A percentile compares a stretch with the other conserved stretches of the same genome.
Conservation (phyloP, 2,329 filamentous ascomycete species). For the Ophiocordyceps camponoti-floridani region DNA sequence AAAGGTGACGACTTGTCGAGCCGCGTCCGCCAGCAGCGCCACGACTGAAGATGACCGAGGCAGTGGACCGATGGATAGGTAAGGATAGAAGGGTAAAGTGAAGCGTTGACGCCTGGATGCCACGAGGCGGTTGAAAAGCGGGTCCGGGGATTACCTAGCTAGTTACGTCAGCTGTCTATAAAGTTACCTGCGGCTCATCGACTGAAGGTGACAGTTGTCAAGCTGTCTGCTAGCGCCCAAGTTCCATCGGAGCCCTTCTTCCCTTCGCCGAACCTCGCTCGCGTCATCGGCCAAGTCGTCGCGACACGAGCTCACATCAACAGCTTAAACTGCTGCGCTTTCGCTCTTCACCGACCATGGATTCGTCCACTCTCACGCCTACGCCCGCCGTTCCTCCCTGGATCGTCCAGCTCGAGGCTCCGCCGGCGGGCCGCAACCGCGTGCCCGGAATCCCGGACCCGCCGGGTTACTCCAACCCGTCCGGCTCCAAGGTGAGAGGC, state of each 20-base stretch:
- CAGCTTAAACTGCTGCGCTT: neutral
- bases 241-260: neutral
- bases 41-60: no score
- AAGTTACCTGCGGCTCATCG: neutral
- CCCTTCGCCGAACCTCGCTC: neutral
- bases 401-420: slow-evolving; percentile 62
- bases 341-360: neutral
- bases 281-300: neutral
- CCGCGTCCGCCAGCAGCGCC: no score
- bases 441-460: slow-evolving; percentile 60
- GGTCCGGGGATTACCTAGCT: neutral
- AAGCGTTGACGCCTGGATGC: no score
- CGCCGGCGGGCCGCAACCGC: slow-evolving; percentile 49
- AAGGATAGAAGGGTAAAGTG: no score
- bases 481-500: slow-evolving; percentile 36
- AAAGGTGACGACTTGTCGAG: no score
- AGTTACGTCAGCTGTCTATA: neutral
- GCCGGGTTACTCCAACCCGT: slow-evolving; percentile 52
- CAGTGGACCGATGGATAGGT: no score
- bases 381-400: slow-evolving; percentile 41
- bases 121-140: neutral
- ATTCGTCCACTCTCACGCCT: neutral
- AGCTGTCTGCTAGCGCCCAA: neutral
- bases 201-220: neutral
- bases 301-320: no score